Evolutionary conservation across 2,329 filamentous ascomycete species (phyloP), one percentile per base, ranked within the genome.

Genomic region (Microthyrium microscopicum): DNA sequence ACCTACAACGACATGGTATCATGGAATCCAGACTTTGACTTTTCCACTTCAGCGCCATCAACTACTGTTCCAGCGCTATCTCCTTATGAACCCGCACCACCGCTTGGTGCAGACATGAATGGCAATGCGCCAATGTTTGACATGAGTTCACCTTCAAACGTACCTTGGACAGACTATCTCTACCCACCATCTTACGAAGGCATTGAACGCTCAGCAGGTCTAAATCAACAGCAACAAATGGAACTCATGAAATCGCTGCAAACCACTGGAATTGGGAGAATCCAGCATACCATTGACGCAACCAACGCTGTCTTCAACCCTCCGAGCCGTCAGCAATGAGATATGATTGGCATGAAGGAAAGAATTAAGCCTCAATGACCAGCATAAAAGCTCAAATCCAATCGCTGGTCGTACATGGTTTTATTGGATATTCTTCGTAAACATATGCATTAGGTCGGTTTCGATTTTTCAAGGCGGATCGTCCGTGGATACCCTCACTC

Each of bases 201-300:
- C 16, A 26, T 33, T 12, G 32, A 38, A 13, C 31, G 34, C 15
- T 24, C 34, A 7, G 38, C 60, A 89, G 64, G 64, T 38, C 60
- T 91, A 20, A 85, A 74, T 38, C 77, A 84, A 41, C 70, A 82
- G 46, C 81, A 91, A 53, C 82, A 89, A 54, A 57, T 76, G 41
- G 80, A 92, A 57, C 60, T 92, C 24, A 83, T 91, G 77, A 72
- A 75, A 35, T 73, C 74, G 31, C 64, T 92, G 21, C 79, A 89
- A 52, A 78, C 49, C 27, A 53, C 54, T 31, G 54, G 55, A 16
- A 50, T 50, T 1, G 46, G 49, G 33, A 53, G 54, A 39, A 52
- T 57, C 13, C 51, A 57, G 37, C 45, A 47, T 27, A 56, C 57
- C 53, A 56, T 57, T 18, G 45, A 56, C 35, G 52, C 56, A 22